Percentiles rank a stretch among this genome's conserved stretches.
phyloP scores from a whole-genome alignment of 208 protist species.

The Trypanosoma vivax region DNA sequence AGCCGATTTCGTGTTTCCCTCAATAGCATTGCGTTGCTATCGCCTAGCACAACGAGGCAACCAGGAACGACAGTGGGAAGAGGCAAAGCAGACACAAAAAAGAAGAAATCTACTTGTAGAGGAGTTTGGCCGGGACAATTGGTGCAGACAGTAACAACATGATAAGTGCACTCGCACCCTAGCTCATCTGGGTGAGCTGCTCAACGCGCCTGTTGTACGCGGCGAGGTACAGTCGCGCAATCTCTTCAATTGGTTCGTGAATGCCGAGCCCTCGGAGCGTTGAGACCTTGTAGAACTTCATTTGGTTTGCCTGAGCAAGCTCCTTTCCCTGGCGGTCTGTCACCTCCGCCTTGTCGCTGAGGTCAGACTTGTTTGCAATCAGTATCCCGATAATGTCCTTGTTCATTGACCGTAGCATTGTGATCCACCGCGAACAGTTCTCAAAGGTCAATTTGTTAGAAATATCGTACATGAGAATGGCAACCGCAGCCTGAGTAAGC shows the following conservation, averaged over 20 bases:
- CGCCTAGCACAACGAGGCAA: too few relatives aligned
- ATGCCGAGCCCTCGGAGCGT: conserved; percentile 75
- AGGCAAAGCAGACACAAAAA: too few relatives aligned
- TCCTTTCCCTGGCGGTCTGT: conserved; percentile 80
- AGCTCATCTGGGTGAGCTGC: conserved; percentile 21
- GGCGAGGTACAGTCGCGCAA: conserved; percentile 56
- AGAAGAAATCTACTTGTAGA: too few relatives aligned
- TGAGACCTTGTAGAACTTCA: conserved; percentile 85
- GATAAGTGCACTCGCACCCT: neutral
- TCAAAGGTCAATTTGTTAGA: conserved; percentile 89
- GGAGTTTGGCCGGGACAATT: neutral
- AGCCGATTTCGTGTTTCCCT: too few relatives aligned
- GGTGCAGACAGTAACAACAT: neutral
- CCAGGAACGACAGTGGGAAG: too few relatives aligned
- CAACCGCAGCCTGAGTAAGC: conserved; percentile 54
- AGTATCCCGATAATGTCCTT: conserved; percentile 72
- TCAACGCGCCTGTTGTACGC: conserved; percentile 64
- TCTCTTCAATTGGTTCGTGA: conserved; percentile 74
- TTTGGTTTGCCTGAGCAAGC: conserved; percentile 58
- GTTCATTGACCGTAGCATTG: conserved; percentile 33
- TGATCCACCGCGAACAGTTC: conserved; percentile 76
- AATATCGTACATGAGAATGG: conserved; percentile 86
- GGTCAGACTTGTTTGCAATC: conserved; percentile 87
- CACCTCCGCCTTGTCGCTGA: conserved; percentile 81
- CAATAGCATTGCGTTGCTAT: too few relatives aligned